Percentiles rank a stretch among this genome's conserved stretches.
Conservation (phyloP, 345 rosid genomes). For the Cardamine chenopodiifolia region DNA sequence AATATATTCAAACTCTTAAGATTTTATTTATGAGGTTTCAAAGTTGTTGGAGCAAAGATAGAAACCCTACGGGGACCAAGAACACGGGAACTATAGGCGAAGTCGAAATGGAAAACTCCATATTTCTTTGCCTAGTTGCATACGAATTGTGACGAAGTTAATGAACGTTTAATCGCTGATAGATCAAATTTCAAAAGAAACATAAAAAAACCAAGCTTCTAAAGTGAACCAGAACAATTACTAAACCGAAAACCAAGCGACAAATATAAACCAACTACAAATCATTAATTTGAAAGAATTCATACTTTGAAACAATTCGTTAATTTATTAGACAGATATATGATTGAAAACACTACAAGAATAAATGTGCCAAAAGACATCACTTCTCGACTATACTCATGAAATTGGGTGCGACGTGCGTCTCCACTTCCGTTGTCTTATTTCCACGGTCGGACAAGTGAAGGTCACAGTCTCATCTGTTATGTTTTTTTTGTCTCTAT, state of each 20-base stretch:
- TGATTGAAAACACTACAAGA: conserved; percentile 7
- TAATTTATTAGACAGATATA: background rate
- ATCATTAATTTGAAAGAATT: no score
- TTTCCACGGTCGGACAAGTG: conserved; percentile 27
- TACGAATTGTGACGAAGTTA: background rate
- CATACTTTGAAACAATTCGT: background rate
- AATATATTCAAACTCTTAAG: background rate
- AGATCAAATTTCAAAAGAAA: background rate
- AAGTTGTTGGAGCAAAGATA: background rate
- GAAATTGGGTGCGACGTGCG: conserved; percentile 29
- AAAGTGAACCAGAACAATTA: no score
- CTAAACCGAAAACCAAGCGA: background rate
- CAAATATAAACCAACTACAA: background rate
- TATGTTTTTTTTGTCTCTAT: conserved; percentile 7
- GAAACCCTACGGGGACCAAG: background rate
- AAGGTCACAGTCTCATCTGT: conserved; percentile 20
- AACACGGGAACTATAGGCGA: background rate
- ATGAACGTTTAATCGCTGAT: background rate
- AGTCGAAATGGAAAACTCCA: background rate
- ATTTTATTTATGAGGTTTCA: conserved; percentile 14
- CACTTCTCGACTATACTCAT: conserved; percentile 1
- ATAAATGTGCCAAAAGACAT: conserved; percentile 18
- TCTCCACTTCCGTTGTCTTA: conserved; percentile 29
- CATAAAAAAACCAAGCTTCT: background rate
- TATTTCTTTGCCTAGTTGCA: background rate